Conservation (phyloP, 805 yeast genomes). For the Metschnikowia similis region DNA sequence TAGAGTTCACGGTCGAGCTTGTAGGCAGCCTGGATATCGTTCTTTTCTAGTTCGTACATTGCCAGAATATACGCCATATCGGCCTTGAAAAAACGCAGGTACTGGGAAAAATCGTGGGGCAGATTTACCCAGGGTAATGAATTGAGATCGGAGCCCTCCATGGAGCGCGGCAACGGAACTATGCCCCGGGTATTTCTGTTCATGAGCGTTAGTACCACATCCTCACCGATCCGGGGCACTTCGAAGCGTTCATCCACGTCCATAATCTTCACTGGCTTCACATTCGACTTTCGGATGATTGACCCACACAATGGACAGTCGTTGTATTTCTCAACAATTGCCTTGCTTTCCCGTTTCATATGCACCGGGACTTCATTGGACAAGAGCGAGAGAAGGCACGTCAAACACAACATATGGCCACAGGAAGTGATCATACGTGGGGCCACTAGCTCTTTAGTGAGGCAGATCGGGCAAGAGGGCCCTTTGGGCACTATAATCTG, state of each 20-base stretch:
- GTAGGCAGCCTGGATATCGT: slow-evolving; percentile 45
- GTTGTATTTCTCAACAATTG: slow-evolving; percentile 45
- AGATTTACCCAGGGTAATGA: slow-evolving; percentile 54
- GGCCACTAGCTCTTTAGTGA: slow-evolving; percentile 78
- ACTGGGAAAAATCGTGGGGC: slow-evolving; percentile 32
- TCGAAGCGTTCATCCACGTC: slow-evolving; percentile 52
- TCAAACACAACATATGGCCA: slow-evolving; percentile 86
- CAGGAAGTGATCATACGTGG: slow-evolving; percentile 89
- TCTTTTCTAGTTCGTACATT: slow-evolving; percentile 59
- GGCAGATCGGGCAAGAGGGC: slow-evolving; percentile 87
- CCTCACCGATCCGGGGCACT: slow-evolving; percentile 53
- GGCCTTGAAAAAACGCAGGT: slow-evolving; percentile 69
- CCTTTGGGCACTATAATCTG: slow-evolving; percentile 73
- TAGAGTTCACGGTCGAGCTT: slow-evolving; percentile 58
- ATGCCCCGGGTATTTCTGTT: slow-evolving; percentile 36
- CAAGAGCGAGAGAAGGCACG: slow-evolving; percentile 72
- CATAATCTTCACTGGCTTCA: slow-evolving; percentile 59
- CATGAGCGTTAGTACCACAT: slow-evolving; percentile 64
- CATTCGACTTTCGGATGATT: slow-evolving; percentile 45
- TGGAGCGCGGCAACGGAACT: slow-evolving; percentile 46
- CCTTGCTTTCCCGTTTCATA: slow-evolving; percentile 33
- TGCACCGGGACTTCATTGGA: slow-evolving; percentile 47
- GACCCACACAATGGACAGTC: slow-evolving; percentile 83
- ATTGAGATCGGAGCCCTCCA: slow-evolving; percentile 26
- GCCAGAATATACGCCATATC: slow-evolving; percentile 48